Evolutionary conservation across 2,329 filamentous ascomycete species (phyloP), one percentile per base, ranked within the genome.

Genomic region (Magnaporthiopsis rhizophila): DNA sequence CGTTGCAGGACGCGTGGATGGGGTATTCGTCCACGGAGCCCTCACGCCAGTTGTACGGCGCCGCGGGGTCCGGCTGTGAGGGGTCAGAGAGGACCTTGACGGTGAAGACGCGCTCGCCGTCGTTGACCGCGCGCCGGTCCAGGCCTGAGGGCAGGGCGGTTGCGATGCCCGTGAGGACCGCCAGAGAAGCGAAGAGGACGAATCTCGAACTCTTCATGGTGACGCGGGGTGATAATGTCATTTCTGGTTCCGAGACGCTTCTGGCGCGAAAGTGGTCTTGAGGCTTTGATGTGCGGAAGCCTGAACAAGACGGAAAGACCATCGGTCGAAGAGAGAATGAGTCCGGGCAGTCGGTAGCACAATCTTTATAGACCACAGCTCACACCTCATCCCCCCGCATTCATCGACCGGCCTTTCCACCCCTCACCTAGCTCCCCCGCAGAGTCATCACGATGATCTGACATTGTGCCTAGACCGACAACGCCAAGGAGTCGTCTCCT

Each of bases 1-100:
- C 74, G 69, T 90, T 90, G 77, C 88, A 90, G 30, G 86, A 89
- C 45, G 78, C 72, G 73, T 90, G 88, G 71, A 90, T 88, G 21
- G 77, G 75, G 68, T 76, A 81, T 13, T 66, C 21, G 36, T 66
- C 65, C 1, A 68, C 66, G 3, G 67, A 68, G 8, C 69, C 70
- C 13, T 65, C 63, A 12, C 63, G 65, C 68, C 70, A 71, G 34
- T 66, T 50, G 58, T 63, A 65, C 12, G 21, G 45, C 6, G 64
- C 61, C 53, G 62, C 61, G 28, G 61, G 24, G 50, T 57, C 28
- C 30, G 61, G 26, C 61, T n/a, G 15, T 24, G 26, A 32, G 30
- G 50, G 8, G 18, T 13, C 18, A 45, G 61, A 24, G 18, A 28
- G 61, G 21, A 62, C 30, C 28, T 45, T 62, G 4, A 62, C 24